A percentile compares a stretch with the other conserved stretches of the same genome.
Evolutionary conservation across 2,329 filamentous ascomycete species (phyloP).

Genomic region (Pyrenophora teres): DNA sequence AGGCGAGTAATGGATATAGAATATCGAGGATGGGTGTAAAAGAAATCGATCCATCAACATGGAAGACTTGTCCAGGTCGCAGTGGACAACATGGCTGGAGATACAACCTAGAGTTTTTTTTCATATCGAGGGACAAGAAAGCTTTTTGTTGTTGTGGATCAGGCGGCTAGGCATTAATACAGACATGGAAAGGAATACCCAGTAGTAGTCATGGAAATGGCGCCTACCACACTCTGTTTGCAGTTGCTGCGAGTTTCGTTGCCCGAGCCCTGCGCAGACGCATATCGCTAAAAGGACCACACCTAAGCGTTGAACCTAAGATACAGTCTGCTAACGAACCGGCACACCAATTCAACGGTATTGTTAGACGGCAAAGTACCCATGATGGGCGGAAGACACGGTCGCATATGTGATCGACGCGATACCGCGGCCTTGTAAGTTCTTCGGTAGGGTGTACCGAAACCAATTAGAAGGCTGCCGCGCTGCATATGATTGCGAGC

Average conservation of each 20-base stretch:
- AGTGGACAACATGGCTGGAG: too few relatives aligned
- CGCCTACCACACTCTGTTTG: not conserved
- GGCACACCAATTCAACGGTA: conserved; percentile 6
- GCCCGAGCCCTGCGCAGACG: not conserved
- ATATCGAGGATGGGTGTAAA: too few relatives aligned
- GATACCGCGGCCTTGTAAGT: not conserved
- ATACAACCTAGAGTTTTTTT: too few relatives aligned
- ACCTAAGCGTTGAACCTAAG: not conserved
- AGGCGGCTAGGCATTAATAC: too few relatives aligned
- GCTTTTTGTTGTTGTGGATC: too few relatives aligned
- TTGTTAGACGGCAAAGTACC: not conserved
- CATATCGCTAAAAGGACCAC: not conserved
- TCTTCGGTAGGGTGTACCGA: not conserved
- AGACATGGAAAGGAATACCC: too few relatives aligned
- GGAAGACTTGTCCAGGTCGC: too few relatives aligned
- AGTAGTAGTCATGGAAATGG: too few relatives aligned
- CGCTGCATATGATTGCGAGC: not conserved
- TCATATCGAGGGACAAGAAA: too few relatives aligned
- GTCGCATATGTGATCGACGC: conserved; percentile 3
- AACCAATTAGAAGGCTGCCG: not conserved
- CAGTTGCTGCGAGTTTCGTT: not conserved
- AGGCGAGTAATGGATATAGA: too few relatives aligned
- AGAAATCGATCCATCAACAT: too few relatives aligned
- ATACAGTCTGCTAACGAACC: not conserved
- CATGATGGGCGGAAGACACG: conserved; percentile 3